A percentile compares a stretch with the other conserved stretches of the same genome.
Conservation (phyloP, 2,329 filamentous ascomycete species). For the Hypoxylon sp. region DNA sequence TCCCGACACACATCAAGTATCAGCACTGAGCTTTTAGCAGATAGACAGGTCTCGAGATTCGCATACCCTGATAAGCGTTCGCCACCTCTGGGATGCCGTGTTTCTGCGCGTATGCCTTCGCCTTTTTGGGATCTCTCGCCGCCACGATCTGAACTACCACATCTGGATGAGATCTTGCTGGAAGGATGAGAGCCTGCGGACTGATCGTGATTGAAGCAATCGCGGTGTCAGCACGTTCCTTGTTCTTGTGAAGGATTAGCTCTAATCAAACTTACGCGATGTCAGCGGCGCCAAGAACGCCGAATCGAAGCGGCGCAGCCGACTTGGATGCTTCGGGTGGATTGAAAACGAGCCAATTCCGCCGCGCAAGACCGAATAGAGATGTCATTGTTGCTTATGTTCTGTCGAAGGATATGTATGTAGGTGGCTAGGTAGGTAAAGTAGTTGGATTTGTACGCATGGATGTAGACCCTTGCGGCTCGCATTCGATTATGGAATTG, state of each 20-base stretch:
- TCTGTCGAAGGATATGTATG: background rate
- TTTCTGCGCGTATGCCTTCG: slow-evolving; percentile 65
- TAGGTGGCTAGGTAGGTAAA: background rate
- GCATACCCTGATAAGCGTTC: slow-evolving; percentile 63
- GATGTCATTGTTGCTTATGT: slow-evolving; percentile 40
- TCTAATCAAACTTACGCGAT: slow-evolving; percentile 55
- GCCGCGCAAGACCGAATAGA: slow-evolving; percentile 43
- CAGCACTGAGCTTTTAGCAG: background rate
- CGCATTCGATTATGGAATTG: slow-evolving; percentile 17
- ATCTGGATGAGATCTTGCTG: slow-evolving; percentile 67
- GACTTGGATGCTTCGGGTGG: slow-evolving; percentile 46
- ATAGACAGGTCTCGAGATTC: background rate
- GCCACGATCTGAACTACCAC: slow-evolving; percentile 68
- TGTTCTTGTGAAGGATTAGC: slow-evolving; percentile 2
- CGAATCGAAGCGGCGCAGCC: slow-evolving; percentile 55
- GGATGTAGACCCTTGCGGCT: slow-evolving; percentile 3
- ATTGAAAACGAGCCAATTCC: slow-evolving; percentile 48
- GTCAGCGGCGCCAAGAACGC: slow-evolving; percentile 60
- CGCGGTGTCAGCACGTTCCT: background rate
- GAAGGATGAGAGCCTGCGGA: slow-evolving; percentile 61
- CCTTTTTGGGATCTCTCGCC: slow-evolving; percentile 63
- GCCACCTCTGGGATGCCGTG: slow-evolving; percentile 66
- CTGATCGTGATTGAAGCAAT: slow-evolving; percentile 45
- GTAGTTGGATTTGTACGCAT: background rate
- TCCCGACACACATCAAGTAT: background rate